Percentiles rank a stretch among this genome's conserved stretches.
Evolutionary conservation across 129 eudicot genomes (phyloP).

Genomic region (Ambrosia artemisiifolia): DNA sequence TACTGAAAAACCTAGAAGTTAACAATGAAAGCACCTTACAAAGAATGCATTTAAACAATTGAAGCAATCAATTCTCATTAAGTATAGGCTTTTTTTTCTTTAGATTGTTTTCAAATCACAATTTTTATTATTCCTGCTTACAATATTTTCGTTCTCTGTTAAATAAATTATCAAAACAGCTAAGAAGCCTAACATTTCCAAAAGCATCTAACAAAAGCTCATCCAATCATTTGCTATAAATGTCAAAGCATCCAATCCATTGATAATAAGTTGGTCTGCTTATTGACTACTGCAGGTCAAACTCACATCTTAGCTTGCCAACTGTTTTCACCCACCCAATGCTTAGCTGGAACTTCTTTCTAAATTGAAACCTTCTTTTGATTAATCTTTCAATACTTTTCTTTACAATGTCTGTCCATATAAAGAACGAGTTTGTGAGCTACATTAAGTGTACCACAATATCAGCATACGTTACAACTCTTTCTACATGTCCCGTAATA

Average conservation of each 20-base stretch:
- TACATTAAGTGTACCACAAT: not conserved
- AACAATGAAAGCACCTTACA: too few species aligned
- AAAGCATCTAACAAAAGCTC: not conserved
- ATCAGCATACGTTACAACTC: slow-evolving; percentile 77
- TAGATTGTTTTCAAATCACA: too few species aligned
- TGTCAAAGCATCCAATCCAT: slow-evolving; percentile 13
- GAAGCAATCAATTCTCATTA: too few species aligned
- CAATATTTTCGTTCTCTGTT: too few species aligned
- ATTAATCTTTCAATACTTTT: not conserved
- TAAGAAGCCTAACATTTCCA: too few species aligned
- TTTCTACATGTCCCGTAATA: slow-evolving; percentile 88
- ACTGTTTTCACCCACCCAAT: not conserved
- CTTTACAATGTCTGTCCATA: not conserved
- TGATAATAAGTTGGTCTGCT: slow-evolving; percentile 18
- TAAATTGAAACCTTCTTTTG: not conserved
- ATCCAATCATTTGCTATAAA: slow-evolving; percentile 14
- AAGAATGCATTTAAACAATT: too few species aligned
- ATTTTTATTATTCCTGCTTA: too few species aligned
- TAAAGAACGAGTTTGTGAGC: not conserved
- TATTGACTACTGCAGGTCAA: slow-evolving; percentile 19
- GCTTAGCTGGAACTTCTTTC: slow-evolving; percentile 16
- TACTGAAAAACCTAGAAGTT: too few species aligned
- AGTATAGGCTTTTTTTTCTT: too few species aligned
- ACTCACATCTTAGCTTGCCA: slow-evolving; percentile 30
- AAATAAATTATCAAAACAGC: too few species aligned